Evolutionary conservation across 345 rosid species (phyloP).

Genomic region (Orychophragmus violaceus): DNA sequence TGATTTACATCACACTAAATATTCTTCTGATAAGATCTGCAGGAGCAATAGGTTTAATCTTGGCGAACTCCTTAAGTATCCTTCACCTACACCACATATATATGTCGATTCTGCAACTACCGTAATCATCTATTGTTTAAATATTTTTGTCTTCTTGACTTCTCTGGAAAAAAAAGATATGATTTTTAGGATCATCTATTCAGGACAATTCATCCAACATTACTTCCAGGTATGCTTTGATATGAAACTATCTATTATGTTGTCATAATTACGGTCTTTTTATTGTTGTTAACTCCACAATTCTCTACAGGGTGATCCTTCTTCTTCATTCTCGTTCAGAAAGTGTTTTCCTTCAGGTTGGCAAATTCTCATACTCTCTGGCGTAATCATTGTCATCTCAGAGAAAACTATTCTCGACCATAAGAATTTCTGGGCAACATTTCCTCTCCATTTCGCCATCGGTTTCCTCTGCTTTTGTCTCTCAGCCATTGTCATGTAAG

Average conservation of each 20-base stretch:
- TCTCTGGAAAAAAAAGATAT: slow-evolving; percentile 42
- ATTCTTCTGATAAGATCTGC: slow-evolving; percentile 59
- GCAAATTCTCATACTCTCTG: slow-evolving; percentile 49
- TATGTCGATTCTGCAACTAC: background rate
- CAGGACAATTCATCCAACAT: slow-evolving; percentile 55
- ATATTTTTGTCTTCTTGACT: slow-evolving; percentile 41
- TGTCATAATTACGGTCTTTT: background rate
- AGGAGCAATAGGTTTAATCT: slow-evolving; percentile 84
- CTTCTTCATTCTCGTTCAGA: slow-evolving; percentile 51
- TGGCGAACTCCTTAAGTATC: slow-evolving; percentile 92
- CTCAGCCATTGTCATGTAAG: slow-evolving; percentile 59
- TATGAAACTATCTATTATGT: slow-evolving; percentile 1
- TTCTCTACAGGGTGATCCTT: slow-evolving; percentile 39
- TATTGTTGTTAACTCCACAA: background rate
- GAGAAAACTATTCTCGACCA: slow-evolving; percentile 48
- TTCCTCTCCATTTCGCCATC: slow-evolving; percentile 39
- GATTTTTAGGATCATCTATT: slow-evolving; percentile 70
- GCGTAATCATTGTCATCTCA: slow-evolving; percentile 47
- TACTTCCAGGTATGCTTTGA: slow-evolving; percentile 60
- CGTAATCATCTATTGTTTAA: background rate
- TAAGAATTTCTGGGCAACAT: slow-evolving; percentile 53
- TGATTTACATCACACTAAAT: slow-evolving; percentile 51
- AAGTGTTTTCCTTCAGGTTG: slow-evolving; percentile 77
- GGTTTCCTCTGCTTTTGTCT: slow-evolving; percentile 49
- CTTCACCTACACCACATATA: slow-evolving; percentile 27